Percentiles rank a stretch among this genome's conserved stretches.
Conservation (phyloP, 2,329 filamentous ascomycete genomes). For the Tolypocladium amazonense region DNA sequence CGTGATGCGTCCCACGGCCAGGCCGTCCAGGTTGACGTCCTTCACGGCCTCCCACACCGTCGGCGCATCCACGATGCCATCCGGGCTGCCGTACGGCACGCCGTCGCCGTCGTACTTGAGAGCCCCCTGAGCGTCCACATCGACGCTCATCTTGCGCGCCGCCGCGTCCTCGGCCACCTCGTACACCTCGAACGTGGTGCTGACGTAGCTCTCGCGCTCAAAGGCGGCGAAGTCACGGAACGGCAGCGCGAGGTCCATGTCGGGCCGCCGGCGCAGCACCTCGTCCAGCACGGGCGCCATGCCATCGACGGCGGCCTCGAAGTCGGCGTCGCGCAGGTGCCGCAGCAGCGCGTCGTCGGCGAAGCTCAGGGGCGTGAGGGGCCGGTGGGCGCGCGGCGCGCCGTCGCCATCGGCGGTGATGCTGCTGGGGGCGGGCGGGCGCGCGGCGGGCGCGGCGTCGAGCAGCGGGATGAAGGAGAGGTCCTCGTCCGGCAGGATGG, state of each 20-base stretch:
- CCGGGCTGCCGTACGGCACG: slow-evolving; percentile 11
- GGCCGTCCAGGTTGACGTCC: slow-evolving; percentile 22
- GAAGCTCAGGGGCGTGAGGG: slow-evolving; percentile 17
- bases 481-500: slow-evolving; percentile 16
- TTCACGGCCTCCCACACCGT: slow-evolving; percentile 31
- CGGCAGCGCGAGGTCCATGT: slow-evolving; percentile 18
- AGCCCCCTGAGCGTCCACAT: slow-evolving; percentile 9
- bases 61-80: slow-evolving; percentile 24
- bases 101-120: slow-evolving; percentile 12
- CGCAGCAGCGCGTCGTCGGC: slow-evolving; percentile 31
- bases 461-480: slow-evolving; percentile 21
- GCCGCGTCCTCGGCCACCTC: slow-evolving; percentile 38
- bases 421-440: slow-evolving; percentile 6
- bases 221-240: slow-evolving; percentile 24
- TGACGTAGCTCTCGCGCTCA: slow-evolving; percentile 28
- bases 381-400: slow-evolving; percentile 5
- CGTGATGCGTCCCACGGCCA: slow-evolving; percentile 45
- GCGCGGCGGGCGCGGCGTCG: slow-evolving; percentile 3
- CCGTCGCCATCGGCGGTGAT: neutral
- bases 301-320: slow-evolving; percentile 21
- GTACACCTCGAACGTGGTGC: slow-evolving; percentile 47
- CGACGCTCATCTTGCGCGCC: slow-evolving; percentile 20
- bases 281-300: slow-evolving; percentile 20
- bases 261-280: slow-evolving; percentile 19
- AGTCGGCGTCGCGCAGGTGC: slow-evolving; percentile 28